Evolutionary conservation across 176 grass and related monocot species (phyloP), one percentile per base, ranked within the genome.

Genomic region (Secale cereale): DNA sequence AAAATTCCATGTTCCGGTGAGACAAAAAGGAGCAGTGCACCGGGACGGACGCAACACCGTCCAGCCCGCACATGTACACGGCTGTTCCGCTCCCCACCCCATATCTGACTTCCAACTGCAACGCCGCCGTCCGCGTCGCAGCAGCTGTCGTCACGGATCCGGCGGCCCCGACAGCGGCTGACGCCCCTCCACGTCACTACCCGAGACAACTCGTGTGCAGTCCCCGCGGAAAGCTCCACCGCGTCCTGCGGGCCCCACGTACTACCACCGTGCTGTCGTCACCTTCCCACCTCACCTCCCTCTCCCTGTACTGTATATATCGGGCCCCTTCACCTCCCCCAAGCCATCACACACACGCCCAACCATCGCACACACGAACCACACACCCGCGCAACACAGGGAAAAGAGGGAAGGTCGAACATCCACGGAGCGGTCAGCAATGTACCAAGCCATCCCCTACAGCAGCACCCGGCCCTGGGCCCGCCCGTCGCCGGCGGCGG

Each of bases 371-470:
- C 71, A 77, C 79, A 83, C 77, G 65, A 86, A 75, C 81, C 84
- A 67, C 74, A 37, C 83, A 48, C 83, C 56, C 26, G 23, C 74
- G 54, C n/a, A 9, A 19, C 4, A 1, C 0, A 4, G 1, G 1
- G 9, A 28, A 17, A 17, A 2, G 11, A 37, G 16, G 23, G n/a
- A 9, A 1, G 29, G 9, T 1, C 8, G 4, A 31, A 25, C 12
- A 77, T 40, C 81, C 79, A 46, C 41, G 45, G 48, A 85, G 30
- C 23, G 6, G 10, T 27, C 10, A 35, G 40, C 67, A 86, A 97
- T 97, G 94, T 89, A 97, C 66, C 87, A 94, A 77, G 89, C 94
- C 4, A 90, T 97, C 78, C 94, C 94, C 3, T 94, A 78, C 82
- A 90, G 94, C 84, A 91, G 86, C 91, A 62, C 63, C 17, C 69